Percentiles rank a stretch among this genome's conserved stretches.
Evolutionary conservation across 371 early-diverging fungal species (phyloP).

Genomic region (Apophysomyces sp.): DNA sequence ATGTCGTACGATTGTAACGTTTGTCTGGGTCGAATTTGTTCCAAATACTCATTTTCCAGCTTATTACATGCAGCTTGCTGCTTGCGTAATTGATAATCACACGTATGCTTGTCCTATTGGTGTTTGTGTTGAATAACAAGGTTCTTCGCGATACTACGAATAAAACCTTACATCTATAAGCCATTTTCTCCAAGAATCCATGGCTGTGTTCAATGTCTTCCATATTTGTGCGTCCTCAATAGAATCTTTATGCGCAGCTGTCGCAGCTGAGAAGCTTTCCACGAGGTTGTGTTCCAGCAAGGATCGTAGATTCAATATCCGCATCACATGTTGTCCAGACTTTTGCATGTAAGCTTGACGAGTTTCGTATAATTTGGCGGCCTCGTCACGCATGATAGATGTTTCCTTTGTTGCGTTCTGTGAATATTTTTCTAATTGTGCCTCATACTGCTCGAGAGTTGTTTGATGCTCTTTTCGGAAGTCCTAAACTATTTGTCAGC

Average conservation of each 20-base stretch:
- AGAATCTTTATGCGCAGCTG: conserved; percentile 38
- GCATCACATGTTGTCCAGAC: conserved; percentile 46
- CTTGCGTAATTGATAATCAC: conserved; percentile 35
- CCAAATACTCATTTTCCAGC: conserved; percentile 36
- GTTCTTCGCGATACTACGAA: neutral
- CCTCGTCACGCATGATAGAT: conserved; percentile 67
- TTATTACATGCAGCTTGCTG: conserved; percentile 24
- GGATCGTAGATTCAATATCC: conserved; percentile 43
- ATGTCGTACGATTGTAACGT: conserved; percentile 32
- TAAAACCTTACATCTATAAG: conserved; percentile 31
- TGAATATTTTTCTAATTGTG: conserved; percentile 57
- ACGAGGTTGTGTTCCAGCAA: conserved; percentile 40
- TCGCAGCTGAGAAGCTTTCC: conserved; percentile 36
- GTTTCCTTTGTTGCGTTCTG: conserved; percentile 68
- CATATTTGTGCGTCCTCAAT: conserved; percentile 37
- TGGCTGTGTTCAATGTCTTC: conserved; percentile 29
- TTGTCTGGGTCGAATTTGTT: conserved; percentile 32
- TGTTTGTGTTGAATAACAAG: neutral
- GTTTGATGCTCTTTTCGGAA: conserved; percentile 59
- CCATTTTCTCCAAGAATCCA: conserved; percentile 45
- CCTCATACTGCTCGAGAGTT: conserved; percentile 63
- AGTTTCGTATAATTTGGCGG: conserved; percentile 64
- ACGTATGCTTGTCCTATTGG: conserved; percentile 39
- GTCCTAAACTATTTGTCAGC: conserved; percentile 27
- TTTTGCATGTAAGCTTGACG: conserved; percentile 65